Base-by-base conservation (phyloP, 192 early-diverging fungal genomes). In the Pilobolus umbonatus region DNA sequence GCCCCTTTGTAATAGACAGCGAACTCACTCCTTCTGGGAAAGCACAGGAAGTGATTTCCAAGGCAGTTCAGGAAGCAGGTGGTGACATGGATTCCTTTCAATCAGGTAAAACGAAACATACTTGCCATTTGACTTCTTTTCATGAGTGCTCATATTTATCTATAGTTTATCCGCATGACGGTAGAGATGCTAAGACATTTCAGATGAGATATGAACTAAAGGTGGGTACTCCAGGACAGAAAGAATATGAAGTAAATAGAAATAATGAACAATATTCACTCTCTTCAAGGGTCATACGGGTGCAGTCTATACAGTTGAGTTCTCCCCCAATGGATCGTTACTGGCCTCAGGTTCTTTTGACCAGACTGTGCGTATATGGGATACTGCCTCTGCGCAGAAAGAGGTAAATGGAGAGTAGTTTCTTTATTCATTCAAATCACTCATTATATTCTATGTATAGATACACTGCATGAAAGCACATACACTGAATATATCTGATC, bases 301-400 rank as follows among this genome's bases (percentile, higher is more conserved):
- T 2, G 95, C 94, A 8, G 85, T 98, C n/a, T 95, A 96, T 74
- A 72, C 88, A 8, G 80, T 93, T 5, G 82, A 90, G 59, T 98
- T 91, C 68, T 92, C 95, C 11, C 89, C 86, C 5, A 80, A 84
- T 48, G 92, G 89, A 21, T 80, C 80, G 28, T 82, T 86, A 32
- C 72, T 98, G 5, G 92, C 88, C 4, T 91, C 94, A 5, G 95
- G 93, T 5, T 94, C 92, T 9, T 96, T 98, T 77, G 95, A 98
- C 75, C 90, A 91, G 70, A 88, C 92, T 7, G 84, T 98, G 31
- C 78, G 92, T 48, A 80, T 98, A 31, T 98, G 93, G 93, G 93
- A 96, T 64, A 73, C 80, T 2, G 63, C 73, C 15, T 66, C 77
- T 5, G 73, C 71, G 1, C 79, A 82, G 47, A 90, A 89, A 63